These are phyloP conservation scores for Macroventuria anomochaeta DNA, from an alignment of 2,329 filamentous ascomycete species.

Conservation along the genomic window DNA sequence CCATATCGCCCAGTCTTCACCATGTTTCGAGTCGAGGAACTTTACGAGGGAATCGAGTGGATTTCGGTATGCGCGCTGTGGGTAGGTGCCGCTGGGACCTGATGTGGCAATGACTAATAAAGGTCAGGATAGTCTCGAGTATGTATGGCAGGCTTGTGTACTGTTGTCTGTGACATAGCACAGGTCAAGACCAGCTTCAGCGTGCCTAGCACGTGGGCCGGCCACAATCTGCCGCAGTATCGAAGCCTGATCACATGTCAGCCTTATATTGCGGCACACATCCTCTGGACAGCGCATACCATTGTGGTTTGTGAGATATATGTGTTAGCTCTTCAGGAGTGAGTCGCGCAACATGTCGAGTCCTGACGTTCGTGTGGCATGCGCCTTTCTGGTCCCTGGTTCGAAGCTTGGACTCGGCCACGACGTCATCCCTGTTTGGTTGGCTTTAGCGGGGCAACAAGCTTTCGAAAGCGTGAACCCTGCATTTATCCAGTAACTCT, in stretches of 20 bases:
- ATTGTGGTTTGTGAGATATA: neutral
- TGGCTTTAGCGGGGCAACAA: slow-evolving; percentile 16
- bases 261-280: neutral
- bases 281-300: neutral
- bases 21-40: slow-evolving; percentile 85
- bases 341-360: slow-evolving; percentile 15
- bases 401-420: slow-evolving; percentile 9
- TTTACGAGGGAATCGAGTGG: slow-evolving; percentile 84
- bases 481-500: slow-evolving; percentile 8
- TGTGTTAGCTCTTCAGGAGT: slow-evolving; percentile 3
- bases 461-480: slow-evolving; percentile 19
- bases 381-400: slow-evolving; percentile 16
- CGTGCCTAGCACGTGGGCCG: slow-evolving; percentile 80
- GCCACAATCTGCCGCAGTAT: slow-evolving; percentile 91
- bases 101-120: slow-evolving; percentile 71
- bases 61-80: slow-evolving; percentile 91
- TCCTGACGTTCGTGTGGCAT: slow-evolving; percentile 11
- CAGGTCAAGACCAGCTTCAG: slow-evolving; percentile 87
- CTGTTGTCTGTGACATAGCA: slow-evolving; percentile 93
- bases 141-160: slow-evolving; percentile 45
- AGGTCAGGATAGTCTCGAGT: slow-evolving; percentile 47
- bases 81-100: slow-evolving; percentile 86
- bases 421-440: slow-evolving; percentile 20
- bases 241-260: slow-evolving; percentile 37
- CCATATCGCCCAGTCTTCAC: slow-evolving; percentile 88